Evolutionary conservation across 2,329 filamentous ascomycete genomes (phyloP).

Genomic region (Aureobasidium sp.): DNA sequence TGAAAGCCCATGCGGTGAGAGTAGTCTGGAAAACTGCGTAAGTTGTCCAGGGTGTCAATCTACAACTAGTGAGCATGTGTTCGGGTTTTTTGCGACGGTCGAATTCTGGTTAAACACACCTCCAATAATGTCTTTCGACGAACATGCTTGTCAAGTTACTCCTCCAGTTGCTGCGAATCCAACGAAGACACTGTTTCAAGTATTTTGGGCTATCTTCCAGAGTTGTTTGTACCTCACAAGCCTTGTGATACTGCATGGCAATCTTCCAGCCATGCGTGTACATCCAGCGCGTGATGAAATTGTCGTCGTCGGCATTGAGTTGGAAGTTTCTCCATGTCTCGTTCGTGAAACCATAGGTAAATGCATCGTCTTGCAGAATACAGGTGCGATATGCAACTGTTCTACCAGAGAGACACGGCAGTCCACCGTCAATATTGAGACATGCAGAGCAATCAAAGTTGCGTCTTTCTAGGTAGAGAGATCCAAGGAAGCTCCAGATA

Average conservation of each 20-base stretch:
- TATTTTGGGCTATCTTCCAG: constrained; percentile 85
- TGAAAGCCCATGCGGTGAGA: constrained; percentile 79
- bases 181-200: constrained; percentile 85
- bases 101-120: constrained; percentile 52
- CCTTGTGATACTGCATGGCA: constrained; percentile 86
- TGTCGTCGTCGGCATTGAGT: constrained; percentile 94
- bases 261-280: constrained; percentile 90
- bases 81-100: background rate
- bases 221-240: constrained; percentile 88
- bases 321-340: constrained; percentile 85
- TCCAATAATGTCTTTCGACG: constrained; percentile 75
- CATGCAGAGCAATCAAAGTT: constrained; percentile 97
- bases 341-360: constrained; percentile 82
- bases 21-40: constrained; percentile 92
- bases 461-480: constrained; percentile 83
- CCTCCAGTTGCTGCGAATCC: constrained; percentile 96
- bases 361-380: constrained; percentile 78
- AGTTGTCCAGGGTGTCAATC: constrained; percentile 86
- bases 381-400: constrained; percentile 87
- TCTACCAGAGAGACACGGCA: constrained; percentile 93
- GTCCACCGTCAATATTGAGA: constrained; percentile 87
- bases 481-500: constrained; percentile 83
- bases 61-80: constrained; percentile 32
- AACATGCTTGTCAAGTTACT: constrained; percentile 91
- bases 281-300: constrained; percentile 95